Conservation (phyloP, 1,284 basidiomycete genomes). For the Papiliotrema nemorosa region DNA sequence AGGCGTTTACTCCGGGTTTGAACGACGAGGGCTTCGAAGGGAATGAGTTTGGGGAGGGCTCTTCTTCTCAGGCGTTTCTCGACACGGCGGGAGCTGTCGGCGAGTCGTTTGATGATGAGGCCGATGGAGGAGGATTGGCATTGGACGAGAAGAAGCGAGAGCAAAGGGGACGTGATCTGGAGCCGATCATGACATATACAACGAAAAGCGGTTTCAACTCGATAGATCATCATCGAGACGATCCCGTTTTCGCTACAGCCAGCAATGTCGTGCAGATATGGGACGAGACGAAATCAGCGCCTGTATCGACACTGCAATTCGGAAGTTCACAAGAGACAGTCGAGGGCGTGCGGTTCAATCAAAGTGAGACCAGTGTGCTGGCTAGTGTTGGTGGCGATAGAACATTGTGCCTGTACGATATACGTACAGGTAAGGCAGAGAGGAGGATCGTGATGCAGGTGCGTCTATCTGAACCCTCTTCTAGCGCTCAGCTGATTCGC, state of each 20-base stretch:
- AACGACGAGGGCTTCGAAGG: conserved; percentile 42
- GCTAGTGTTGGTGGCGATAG: conserved; percentile 92
- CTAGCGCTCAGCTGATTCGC: conserved; percentile 6
- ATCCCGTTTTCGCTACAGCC: conserved; percentile 87
- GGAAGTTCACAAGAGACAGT: conserved; percentile 81
- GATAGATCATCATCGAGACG: conserved; percentile 87
- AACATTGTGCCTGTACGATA: conserved; percentile 93
- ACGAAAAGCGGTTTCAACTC: conserved; percentile 86
- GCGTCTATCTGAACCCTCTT: conserved; percentile 18
- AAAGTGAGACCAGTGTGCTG: conserved; percentile 86
- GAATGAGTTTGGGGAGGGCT: conserved; percentile 39
- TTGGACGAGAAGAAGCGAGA: conserved; percentile 43
- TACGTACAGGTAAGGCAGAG: conserved; percentile 92
- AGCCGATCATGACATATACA: conserved; percentile 69
- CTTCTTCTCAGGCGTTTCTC: conserved; percentile 24
- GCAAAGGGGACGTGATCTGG: conserved; percentile 35
- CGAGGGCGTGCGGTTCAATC: conserved; percentile 84
- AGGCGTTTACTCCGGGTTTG: conserved; percentile 43
- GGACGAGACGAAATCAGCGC: conserved; percentile 86
- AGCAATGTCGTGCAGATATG: conserved; percentile 92
- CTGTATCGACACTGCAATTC: conserved; percentile 76
- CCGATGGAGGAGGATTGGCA: conserved; percentile 43
- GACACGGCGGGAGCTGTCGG: conserved; percentile 44
- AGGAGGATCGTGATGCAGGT: conserved; percentile 86
- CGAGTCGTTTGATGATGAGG: conserved; percentile 32